Conservation (phyloP, 805 yeast genomes). For the Yarrowia keelungensis region DNA sequence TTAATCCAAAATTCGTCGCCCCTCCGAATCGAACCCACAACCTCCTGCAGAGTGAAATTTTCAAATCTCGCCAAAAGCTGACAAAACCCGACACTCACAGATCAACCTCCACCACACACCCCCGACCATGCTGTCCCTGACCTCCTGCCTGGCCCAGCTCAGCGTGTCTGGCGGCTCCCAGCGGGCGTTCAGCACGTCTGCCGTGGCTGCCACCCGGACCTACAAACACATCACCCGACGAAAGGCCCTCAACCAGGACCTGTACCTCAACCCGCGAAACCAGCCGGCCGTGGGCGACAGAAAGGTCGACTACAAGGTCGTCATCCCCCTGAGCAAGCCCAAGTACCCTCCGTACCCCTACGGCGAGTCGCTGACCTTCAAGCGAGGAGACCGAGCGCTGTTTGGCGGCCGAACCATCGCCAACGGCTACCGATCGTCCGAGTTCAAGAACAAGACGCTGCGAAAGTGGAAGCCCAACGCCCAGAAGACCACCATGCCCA, state of each 20-base stretch:
- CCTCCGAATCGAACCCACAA: neutral
- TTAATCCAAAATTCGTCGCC: neutral
- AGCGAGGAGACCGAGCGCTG: slow-evolving; percentile 85
- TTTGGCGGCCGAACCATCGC: slow-evolving; percentile 87
- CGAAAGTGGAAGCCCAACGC: slow-evolving; percentile 85
- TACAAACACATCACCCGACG: slow-evolving; percentile 34
- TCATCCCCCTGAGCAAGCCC: slow-evolving; percentile 39
- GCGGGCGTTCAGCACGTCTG: slow-evolving; percentile 11
- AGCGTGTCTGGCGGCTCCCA: neutral
- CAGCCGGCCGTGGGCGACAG: slow-evolving; percentile 21
- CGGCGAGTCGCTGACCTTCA: slow-evolving; percentile 78
- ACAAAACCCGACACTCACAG: neutral
- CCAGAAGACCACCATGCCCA: slow-evolving; percentile 77
- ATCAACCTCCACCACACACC: neutral
- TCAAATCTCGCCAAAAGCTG: neutral
- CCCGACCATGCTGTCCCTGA: slow-evolving; percentile 18
- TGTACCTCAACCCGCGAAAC: slow-evolving; percentile 31
- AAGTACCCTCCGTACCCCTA: slow-evolving; percentile 73
- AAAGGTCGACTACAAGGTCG: slow-evolving; percentile 42
- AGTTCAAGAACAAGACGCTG: slow-evolving; percentile 73
- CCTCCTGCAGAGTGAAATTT: slow-evolving; percentile 2
- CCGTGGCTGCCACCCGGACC: slow-evolving; percentile 11
- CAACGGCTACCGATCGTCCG: slow-evolving; percentile 79
- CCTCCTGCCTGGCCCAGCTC: slow-evolving; percentile 6
- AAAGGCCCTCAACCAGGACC: slow-evolving; percentile 29